Conservation (phyloP, 306 rosid species). For the Biancaea sappan region DNA sequence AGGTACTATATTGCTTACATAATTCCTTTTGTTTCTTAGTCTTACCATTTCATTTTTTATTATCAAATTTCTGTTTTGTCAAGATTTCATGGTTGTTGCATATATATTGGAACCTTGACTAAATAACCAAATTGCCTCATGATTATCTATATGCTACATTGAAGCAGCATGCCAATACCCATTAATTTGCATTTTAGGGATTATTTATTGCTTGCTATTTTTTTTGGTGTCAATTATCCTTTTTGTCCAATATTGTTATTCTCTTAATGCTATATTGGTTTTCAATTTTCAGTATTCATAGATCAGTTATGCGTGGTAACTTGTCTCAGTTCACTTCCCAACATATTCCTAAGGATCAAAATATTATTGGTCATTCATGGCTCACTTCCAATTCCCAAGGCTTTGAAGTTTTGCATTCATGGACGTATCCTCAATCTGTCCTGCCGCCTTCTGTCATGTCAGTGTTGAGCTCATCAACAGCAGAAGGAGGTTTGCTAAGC, state of each 20-base stretch:
- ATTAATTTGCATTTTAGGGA: neutral
- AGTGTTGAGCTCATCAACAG: conserved; percentile 62
- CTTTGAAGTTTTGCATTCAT: conserved; percentile 60
- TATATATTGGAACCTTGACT: conserved; percentile 7
- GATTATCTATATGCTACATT: neutral
- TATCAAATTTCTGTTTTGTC: neutral
- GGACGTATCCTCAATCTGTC: conserved; percentile 90
- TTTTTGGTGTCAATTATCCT: conserved; percentile 18
- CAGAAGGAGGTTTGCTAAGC: conserved; percentile 59
- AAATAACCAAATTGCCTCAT: neutral
- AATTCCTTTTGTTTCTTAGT: conserved; percentile 4
- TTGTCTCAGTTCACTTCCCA: conserved; percentile 44
- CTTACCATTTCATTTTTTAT: conserved; percentile 14
- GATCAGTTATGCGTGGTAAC: conserved; percentile 45
- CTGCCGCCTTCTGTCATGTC: conserved; percentile 75
- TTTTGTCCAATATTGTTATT: neutral
- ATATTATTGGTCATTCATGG: conserved; percentile 31
- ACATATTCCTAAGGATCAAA: conserved; percentile 41
- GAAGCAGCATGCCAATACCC: neutral
- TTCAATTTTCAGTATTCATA: conserved; percentile 44
- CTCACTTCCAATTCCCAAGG: conserved; percentile 30
- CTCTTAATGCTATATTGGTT: conserved; percentile 16
- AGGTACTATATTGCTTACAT: neutral
- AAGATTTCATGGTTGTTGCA: neutral
- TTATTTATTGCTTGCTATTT: conserved; percentile 15